Percentiles rank a stretch among this genome's conserved stretches.
Conservation (phyloP, 495 filamentous ascomycete species). For the Pyronema omphalodes region DNA sequence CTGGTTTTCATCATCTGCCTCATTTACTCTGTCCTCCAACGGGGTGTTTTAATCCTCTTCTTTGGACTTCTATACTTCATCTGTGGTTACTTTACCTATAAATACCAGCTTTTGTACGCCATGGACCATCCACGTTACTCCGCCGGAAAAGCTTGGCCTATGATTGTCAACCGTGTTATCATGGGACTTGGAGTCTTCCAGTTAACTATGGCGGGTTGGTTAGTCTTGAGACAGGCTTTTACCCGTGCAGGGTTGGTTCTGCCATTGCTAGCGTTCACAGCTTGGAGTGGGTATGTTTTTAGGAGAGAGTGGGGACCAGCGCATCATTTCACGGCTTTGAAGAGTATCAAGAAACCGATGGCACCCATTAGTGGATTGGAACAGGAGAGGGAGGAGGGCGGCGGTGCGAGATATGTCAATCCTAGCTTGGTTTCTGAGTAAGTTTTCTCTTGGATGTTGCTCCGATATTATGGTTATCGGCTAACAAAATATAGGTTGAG, state of each 20-base stretch:
- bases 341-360: conserved; percentile 27
- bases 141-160: conserved; percentile 81
- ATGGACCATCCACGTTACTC: conserved; percentile 97
- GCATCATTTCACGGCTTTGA: conserved; percentile 78
- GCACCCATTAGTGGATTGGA: conserved; percentile 29
- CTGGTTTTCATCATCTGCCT: conserved; percentile 85
- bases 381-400: conserved; percentile 40
- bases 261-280: conserved; percentile 55
- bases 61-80: conserved; percentile 77
- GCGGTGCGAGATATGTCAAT: conserved; percentile 47
- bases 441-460: conserved; percentile 20
- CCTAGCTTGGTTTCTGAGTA: conserved; percentile 51
- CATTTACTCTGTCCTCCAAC: conserved; percentile 77
- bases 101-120: conserved; percentile 88
- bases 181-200: conserved; percentile 77
- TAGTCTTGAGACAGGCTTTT: conserved; percentile 57
- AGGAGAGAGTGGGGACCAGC: conserved; percentile 58
- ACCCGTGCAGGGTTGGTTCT: conserved; percentile 49
- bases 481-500: too few relatives aligned
- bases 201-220: conserved; percentile 69
- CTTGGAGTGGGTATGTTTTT: conserved; percentile 75
- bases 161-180: conserved; percentile 80
- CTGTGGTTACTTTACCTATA: conserved; percentile 85
- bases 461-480: too few relatives aligned
- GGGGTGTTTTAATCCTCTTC: conserved; percentile 61